A percentile compares a stretch with the other conserved stretches of the same genome.
phyloP scores from a whole-genome alignment of 208 protist genomes.

The Leptomonas pyrrhocoris region DNA sequence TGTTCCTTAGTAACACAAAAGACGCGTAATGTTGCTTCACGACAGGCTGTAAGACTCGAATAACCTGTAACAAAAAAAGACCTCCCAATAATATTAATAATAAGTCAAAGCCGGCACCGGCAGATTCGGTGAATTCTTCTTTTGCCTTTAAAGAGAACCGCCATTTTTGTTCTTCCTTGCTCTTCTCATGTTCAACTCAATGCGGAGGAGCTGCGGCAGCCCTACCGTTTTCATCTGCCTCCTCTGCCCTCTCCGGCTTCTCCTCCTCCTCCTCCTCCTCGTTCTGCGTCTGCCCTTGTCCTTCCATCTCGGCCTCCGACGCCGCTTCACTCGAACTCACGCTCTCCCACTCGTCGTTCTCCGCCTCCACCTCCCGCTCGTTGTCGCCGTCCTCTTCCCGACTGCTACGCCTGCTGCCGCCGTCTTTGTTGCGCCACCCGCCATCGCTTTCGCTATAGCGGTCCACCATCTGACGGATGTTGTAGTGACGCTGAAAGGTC shows the following conservation, averaged over 20 bases:
- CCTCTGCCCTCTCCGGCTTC: background rate
- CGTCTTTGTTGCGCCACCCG: too few species aligned
- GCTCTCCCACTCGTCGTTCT: slow-evolving; percentile 22
- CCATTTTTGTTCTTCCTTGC: background rate
- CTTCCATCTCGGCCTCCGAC: background rate
- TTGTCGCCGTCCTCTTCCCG: background rate
- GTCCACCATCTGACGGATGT: slow-evolving; percentile 35
- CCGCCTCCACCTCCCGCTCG: background rate
- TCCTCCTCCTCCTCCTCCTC: background rate
- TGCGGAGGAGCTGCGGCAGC: background rate
- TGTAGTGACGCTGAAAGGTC: slow-evolving; percentile 38
- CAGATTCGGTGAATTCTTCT: too few species aligned
- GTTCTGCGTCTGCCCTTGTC: background rate
- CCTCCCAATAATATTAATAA: too few species aligned
- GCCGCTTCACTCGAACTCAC: slow-evolving; percentile 5
- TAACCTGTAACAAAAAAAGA: too few species aligned
- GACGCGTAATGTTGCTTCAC: too few species aligned
- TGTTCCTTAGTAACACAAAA: too few species aligned
- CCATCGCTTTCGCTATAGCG: background rate
- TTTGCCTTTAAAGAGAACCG: too few species aligned
- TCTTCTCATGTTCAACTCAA: background rate
- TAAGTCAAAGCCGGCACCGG: too few species aligned
- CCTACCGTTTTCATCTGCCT: background rate
- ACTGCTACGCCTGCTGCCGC: background rate
- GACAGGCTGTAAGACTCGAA: too few species aligned